Percentiles rank a stretch among this genome's conserved stretches.
These are phyloP conservation scores for Diaporthe sp. DNA, from an alignment of 2,329 filamentous ascomycete genomes.

Conservation along the genomic window DNA sequence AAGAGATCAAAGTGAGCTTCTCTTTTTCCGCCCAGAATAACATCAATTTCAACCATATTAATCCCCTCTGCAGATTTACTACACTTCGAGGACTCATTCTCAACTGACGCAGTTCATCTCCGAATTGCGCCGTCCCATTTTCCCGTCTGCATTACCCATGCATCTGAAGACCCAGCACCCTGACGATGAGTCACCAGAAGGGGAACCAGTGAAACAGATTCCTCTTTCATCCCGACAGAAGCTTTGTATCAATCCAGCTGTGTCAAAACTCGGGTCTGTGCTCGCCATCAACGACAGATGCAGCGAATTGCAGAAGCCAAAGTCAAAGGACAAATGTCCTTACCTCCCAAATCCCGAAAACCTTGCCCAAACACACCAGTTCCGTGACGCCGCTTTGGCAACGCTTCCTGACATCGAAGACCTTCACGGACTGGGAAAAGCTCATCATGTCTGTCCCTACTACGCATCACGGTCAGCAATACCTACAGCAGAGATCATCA, in stretches of 20 bases:
- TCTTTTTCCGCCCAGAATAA: neutral
- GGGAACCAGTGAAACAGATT: slow-evolving; percentile 81
- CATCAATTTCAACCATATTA: neutral
- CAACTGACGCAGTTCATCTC: slow-evolving; percentile 90
- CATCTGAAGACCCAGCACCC: slow-evolving; percentile 46
- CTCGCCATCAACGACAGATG: slow-evolving; percentile 95
- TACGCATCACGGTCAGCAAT: slow-evolving; percentile 92
- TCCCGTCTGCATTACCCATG: slow-evolving; percentile 78
- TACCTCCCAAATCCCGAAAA: slow-evolving; percentile 86
- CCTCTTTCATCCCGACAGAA: slow-evolving; percentile 90
- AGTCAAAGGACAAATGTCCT: slow-evolving; percentile 76
- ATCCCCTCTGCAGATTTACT: slow-evolving; percentile 74
- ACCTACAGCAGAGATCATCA: slow-evolving; percentile 89
- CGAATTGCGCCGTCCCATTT: slow-evolving; percentile 82
- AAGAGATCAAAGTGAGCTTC: slow-evolving; percentile 75
- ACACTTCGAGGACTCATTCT: slow-evolving; percentile 93
- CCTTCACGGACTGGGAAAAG: slow-evolving; percentile 81
- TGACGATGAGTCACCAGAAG: slow-evolving; percentile 43
- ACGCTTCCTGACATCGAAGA: slow-evolving; percentile 96
- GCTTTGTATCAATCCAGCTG: slow-evolving; percentile 89
- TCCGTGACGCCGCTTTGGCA: slow-evolving; percentile 87
- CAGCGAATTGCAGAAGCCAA: slow-evolving; percentile 86
- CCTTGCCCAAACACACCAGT: slow-evolving; percentile 79
- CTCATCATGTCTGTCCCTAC: slow-evolving; percentile 89
- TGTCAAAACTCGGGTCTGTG: slow-evolving; percentile 77